Evolutionary conservation across 2,329 filamentous ascomycete species (phyloP).

Genomic region (Alternaria viburni): DNA sequence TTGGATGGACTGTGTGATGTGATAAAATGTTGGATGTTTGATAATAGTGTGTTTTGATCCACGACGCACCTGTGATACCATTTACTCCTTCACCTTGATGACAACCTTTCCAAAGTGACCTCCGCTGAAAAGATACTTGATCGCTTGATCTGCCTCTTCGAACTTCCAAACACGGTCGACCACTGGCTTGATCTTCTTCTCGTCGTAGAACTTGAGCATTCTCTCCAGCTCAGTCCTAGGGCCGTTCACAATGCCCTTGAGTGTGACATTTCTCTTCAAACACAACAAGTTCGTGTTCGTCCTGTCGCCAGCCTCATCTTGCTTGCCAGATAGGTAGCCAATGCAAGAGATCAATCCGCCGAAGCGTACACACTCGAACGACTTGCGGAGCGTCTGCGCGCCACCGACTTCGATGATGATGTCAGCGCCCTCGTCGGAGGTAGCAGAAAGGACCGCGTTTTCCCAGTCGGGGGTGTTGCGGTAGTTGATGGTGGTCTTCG

Average conservation of each 20-base stretch:
- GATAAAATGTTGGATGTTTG: too few species aligned
- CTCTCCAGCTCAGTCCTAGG: slow-evolving; percentile 61
- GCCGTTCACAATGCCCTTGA: slow-evolving; percentile 68
- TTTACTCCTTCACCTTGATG: slow-evolving; percentile 36
- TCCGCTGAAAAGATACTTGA: slow-evolving; percentile 39
- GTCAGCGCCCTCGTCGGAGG: slow-evolving; percentile 51
- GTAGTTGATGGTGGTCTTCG: slow-evolving; percentile 67
- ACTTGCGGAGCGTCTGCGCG: slow-evolving; percentile 56
- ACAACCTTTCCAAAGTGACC: slow-evolving; percentile 52
- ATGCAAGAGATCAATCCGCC: slow-evolving; percentile 52
- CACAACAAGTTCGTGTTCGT: slow-evolving; percentile 66
- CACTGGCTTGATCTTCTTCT: slow-evolving; percentile 51
- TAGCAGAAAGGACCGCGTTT: slow-evolving; percentile 59
- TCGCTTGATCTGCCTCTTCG: slow-evolving; percentile 36
- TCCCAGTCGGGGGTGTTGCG: slow-evolving; percentile 65
- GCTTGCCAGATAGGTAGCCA: slow-evolving; percentile 58
- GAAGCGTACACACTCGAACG: slow-evolving; percentile 52
- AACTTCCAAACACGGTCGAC: slow-evolving; percentile 51
- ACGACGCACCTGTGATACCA: background rate
- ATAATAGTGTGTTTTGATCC: too few species aligned
- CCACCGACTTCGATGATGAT: slow-evolving; percentile 61
- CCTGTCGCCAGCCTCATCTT: slow-evolving; percentile 61
- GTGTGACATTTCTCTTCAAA: slow-evolving; percentile 57
- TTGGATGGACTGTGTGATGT: too few species aligned
- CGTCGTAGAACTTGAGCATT: slow-evolving; percentile 51